Evolutionary conservation across 2,329 filamentous ascomycete species (phyloP).

Genomic region (Nannizziopsis barbatae): DNA sequence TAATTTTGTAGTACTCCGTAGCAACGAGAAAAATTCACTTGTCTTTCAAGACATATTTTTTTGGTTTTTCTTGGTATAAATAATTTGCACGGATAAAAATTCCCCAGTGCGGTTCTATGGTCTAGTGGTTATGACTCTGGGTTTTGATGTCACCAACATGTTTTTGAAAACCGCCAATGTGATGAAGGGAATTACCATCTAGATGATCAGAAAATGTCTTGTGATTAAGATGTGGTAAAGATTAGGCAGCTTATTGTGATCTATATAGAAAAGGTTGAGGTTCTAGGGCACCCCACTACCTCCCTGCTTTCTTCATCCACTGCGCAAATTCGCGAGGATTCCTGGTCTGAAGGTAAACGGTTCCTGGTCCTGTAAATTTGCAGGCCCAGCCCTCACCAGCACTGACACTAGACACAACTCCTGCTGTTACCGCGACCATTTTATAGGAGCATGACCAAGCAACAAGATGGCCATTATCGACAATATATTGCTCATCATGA

Average conservation of each 20-base stretch:
- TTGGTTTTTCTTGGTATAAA: no score
- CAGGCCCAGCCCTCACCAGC: slow-evolving; percentile 84
- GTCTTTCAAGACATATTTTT: no score
- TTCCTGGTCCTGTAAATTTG: slow-evolving; percentile 83
- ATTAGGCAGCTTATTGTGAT: no score
- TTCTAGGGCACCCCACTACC: background rate
- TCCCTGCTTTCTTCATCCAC: slow-evolving; percentile 33
- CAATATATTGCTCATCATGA: slow-evolving; percentile 72
- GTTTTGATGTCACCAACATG: slow-evolving; percentile 5
- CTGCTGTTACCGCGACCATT: slow-evolving; percentile 80
- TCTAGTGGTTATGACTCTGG: slow-evolving; percentile 10
- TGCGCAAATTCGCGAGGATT: slow-evolving; percentile 57
- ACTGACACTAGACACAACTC: slow-evolving; percentile 76
- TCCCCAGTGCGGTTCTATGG: slow-evolving; percentile 1
- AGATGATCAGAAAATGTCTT: no score
- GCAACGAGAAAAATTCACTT: no score
- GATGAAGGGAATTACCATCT: no score
- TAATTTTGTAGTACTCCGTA: no score
- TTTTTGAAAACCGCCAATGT: no score
- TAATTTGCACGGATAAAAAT: background rate
- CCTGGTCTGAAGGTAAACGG: slow-evolving; percentile 83
- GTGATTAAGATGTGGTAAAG: no score
- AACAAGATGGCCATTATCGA: slow-evolving; percentile 86
- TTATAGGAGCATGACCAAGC: slow-evolving; percentile 96
- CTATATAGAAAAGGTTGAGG: no score